Percentiles rank a stretch among this genome's conserved stretches.
Conservation (phyloP, 2,329 filamentous ascomycete species). For the Apiospora sp. region DNA sequence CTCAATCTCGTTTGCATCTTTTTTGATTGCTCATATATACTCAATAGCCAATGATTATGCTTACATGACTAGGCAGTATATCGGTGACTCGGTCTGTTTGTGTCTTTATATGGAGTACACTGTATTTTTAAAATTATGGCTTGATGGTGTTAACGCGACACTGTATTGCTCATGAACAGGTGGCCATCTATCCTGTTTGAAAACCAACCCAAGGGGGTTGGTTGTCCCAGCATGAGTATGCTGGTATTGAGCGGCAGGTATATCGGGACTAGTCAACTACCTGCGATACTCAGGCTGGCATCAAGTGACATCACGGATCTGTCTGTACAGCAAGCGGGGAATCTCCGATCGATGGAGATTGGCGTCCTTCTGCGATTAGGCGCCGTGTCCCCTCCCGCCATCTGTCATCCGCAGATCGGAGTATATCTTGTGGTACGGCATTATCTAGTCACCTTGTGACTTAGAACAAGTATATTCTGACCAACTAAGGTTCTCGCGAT, state of each 20-base stretch:
- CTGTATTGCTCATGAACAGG: background rate
- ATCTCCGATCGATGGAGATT: background rate
- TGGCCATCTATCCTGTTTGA: background rate
- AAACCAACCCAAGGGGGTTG: background rate
- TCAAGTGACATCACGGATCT: background rate
- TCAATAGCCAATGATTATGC: background rate
- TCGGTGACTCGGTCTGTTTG: background rate
- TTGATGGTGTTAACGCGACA: background rate
- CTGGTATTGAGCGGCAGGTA: background rate
- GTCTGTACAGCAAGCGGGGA: background rate
- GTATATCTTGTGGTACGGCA: background rate
- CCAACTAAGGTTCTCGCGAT: background rate
- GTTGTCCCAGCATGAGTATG: background rate
- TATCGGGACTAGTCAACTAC: background rate
- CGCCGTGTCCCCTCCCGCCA: no score
- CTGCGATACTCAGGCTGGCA: background rate
- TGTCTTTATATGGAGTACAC: background rate
- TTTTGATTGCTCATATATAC: background rate
- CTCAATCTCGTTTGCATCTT: background rate
- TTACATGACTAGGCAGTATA: background rate
- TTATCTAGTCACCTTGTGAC: background rate
- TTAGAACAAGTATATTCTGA: background rate
- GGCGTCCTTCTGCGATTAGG: background rate
- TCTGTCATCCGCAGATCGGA: background rate
- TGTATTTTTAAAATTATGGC: background rate